Conservation (phyloP, 2,329 filamentous ascomycete species). For the Cladosporium sphaerospermum region DNA sequence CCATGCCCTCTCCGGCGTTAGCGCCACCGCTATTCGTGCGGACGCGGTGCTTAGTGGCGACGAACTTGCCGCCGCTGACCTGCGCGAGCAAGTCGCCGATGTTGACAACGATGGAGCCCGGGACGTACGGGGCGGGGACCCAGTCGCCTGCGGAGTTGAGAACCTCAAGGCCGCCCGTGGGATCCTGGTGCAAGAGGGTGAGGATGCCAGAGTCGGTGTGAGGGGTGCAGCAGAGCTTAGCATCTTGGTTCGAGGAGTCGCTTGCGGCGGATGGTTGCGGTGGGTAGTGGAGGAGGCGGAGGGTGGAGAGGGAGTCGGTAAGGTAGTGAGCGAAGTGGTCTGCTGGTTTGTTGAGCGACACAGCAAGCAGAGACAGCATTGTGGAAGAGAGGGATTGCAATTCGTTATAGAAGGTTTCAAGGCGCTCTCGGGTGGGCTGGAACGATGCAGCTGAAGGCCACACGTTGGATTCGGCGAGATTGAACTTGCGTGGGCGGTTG, state of each 20-base stretch:
- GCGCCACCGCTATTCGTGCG: conserved; percentile 17
- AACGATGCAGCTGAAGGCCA: conserved; percentile 31
- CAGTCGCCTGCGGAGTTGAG: conserved; percentile 37
- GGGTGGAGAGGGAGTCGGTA: conserved; percentile 37
- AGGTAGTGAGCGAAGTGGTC: conserved; percentile 39
- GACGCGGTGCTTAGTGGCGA: conserved; percentile 43
- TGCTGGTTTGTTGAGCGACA: conserved; percentile 33
- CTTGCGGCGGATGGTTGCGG: conserved; percentile 17
- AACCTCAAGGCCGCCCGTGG: conserved; percentile 43
- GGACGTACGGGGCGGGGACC: conserved; percentile 37
- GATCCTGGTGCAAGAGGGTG: conserved; percentile 44
- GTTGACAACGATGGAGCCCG: conserved; percentile 40
- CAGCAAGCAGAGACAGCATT: conserved; percentile 36
- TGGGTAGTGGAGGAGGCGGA: conserved; percentile 43
- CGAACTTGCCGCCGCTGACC: conserved; percentile 38
- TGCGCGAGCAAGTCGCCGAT: conserved; percentile 40
- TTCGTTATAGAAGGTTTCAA: conserved; percentile 36
- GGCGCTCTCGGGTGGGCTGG: conserved; percentile 15
- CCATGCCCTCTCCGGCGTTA: conserved; percentile 27
- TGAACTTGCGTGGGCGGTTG: conserved; percentile 25
- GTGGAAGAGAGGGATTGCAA: conserved; percentile 35
- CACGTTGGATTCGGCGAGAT: conserved; percentile 38
- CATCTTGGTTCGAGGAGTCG: background rate
- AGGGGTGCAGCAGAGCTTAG: conserved; percentile 32
- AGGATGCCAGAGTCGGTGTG: conserved; percentile 43